Evolutionary conservation across 2,329 filamentous ascomycete species (phyloP), one percentile per base, ranked within the genome.

Genomic region (Ceratocystis cubensis): DNA sequence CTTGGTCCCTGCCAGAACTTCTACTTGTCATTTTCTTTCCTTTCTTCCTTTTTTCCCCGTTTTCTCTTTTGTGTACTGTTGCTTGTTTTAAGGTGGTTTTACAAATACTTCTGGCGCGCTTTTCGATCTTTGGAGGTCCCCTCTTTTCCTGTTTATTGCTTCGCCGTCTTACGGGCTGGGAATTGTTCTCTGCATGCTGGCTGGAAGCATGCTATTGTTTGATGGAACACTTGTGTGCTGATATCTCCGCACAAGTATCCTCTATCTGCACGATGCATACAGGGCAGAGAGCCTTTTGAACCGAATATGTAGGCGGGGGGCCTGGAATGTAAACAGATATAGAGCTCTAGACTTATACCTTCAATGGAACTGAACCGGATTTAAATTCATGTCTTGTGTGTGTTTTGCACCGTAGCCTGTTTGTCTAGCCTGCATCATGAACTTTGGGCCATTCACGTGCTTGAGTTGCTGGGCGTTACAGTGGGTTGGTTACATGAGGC

Each of bases 291-390:
- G 48, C 15, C 30, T 59, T 37, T 59, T 59, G 15, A 59, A 59
- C 56, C 56, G 28, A n/a, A 37, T 30, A 8, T 15, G 10, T 59
- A 20, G 56, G 20, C 56, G 56, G 56, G 33, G 56, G 30, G 56
- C 56, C 56, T 33, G 56, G 56, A 59, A 41, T 59, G 25, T 59
- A 59, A 59, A 59, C 56, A 59, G 25, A 33, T 30, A 37, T 59
- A 59, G 56, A 59, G 56, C 56, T 59, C 56, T 59, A 59, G 56
- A 59, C 30, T 59, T 33, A 20, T 59, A n/a, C 56, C 56, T 59
- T 59, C 56, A 59, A 59, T 59, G 56, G 56, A 59, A 59, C 7
- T 59, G 56, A 3, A 59, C 56, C 56, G 17, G 5, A 59, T 37
- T 30, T 6, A 37, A 59, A 33, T 17, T 30, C 15, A 33, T 41